A percentile compares a stretch with the other conserved stretches of the same genome.
phyloP scores from a whole-genome alignment of 805 yeast species.

The Ogataea parapolymorpha region DNA sequence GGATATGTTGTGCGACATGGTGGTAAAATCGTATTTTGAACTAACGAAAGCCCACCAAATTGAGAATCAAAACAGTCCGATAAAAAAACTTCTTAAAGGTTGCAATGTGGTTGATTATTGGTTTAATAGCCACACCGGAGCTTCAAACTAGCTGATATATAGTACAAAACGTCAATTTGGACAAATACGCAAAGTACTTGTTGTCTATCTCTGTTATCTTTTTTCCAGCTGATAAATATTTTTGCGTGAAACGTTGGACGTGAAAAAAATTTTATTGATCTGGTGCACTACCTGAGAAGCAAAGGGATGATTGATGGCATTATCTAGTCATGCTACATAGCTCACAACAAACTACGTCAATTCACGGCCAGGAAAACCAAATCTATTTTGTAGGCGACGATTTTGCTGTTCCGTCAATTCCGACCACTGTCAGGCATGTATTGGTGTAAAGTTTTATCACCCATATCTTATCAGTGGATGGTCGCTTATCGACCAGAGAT shows the following conservation, averaged over 20 bases:
- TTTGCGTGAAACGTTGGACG: conserved; percentile 12
- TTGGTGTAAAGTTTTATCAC: not conserved
- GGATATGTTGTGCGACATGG: conserved; percentile 11
- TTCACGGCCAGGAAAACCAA: not conserved
- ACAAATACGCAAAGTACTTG: conserved; percentile 4
- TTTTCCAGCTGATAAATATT: conserved; percentile 10
- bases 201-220: conserved; percentile 14
- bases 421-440: not conserved
- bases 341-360: not conserved
- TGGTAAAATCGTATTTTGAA: conserved; percentile 1
- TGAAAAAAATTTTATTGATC: conserved; percentile 10
- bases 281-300: conserved; percentile 7
- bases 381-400: not conserved
- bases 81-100: not conserved
- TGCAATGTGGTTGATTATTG: not conserved
- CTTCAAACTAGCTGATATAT: not conserved
- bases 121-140: not conserved
- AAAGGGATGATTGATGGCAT: not conserved
- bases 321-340: not conserved
- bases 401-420: not conserved
- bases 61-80: conserved; percentile 1
- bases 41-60: conserved; percentile 7
- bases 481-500: conserved; percentile 5
- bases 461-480: conserved; percentile 9
- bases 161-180: conserved; percentile 2